Evolutionary conservation across 805 yeast species (phyloP).

Genomic region (Wickerhamiella nectarea): DNA sequence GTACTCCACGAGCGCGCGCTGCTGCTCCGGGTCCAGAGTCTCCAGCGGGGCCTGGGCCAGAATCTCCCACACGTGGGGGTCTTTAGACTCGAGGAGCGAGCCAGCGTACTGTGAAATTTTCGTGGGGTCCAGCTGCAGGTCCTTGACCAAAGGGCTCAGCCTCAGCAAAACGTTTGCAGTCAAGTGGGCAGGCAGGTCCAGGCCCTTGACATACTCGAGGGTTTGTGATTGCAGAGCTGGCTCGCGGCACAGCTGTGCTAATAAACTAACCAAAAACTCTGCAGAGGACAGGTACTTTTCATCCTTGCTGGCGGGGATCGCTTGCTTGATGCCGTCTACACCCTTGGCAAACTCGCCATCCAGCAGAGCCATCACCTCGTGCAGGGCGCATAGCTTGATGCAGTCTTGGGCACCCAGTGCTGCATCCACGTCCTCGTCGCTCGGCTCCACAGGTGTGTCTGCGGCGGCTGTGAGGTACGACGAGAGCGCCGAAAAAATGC

Average conservation of each 20-base stretch:
- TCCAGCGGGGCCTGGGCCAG: constrained; percentile 2
- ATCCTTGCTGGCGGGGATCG: constrained; percentile 14
- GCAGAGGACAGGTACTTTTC: constrained; percentile 23
- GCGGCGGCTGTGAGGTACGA: constrained; percentile 78
- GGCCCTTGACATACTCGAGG: background rate
- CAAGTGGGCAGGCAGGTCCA: background rate
- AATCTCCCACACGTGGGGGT: constrained; percentile 5
- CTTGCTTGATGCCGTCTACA: constrained; percentile 27
- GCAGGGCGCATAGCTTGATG: constrained; percentile 52
- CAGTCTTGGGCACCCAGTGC: constrained; percentile 77
- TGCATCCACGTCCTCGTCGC: constrained; percentile 81
- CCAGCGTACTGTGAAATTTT: background rate
- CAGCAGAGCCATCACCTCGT: constrained; percentile 37
- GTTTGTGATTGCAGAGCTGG: background rate
- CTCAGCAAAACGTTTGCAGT: background rate
- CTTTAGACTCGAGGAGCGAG: background rate
- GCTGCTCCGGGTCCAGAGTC: background rate
- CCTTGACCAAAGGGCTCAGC: background rate
- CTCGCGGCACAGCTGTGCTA: constrained; percentile 6
- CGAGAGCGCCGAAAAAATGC: constrained; percentile 81
- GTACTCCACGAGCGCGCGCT: background rate
- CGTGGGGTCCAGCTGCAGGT: background rate
- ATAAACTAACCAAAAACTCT: constrained; percentile 21
- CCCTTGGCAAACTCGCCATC: constrained; percentile 22
- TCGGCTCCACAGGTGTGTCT: constrained; percentile 83